A percentile compares a stretch with the other conserved stretches of the same genome.
These are phyloP conservation scores for Jaapia argillacea DNA, from an alignment of 768 basidiomycete genomes.

Conservation along the genomic window DNA sequence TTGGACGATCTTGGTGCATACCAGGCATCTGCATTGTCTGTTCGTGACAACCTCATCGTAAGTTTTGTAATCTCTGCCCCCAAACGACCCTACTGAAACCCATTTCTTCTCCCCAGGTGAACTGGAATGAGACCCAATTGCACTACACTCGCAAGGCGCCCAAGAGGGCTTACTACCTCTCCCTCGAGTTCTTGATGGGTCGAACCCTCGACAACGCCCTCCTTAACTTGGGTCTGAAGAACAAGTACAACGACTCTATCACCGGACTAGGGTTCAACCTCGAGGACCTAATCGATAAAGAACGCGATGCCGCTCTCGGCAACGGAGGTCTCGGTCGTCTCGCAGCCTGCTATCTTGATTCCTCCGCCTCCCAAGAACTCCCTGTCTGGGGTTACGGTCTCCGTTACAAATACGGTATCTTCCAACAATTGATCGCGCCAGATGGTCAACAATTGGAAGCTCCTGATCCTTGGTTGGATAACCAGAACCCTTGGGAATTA, in stretches of 20 bases:
- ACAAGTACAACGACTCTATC: slow-evolving; percentile 58
- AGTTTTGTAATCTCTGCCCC: slow-evolving; percentile 9
- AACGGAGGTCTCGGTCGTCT: slow-evolving; percentile 95
- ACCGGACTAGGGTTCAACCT: slow-evolving; percentile 80
- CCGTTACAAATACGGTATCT: slow-evolving; percentile 92
- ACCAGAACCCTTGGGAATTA: slow-evolving; percentile 86
- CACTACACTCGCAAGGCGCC: slow-evolving; percentile 73
- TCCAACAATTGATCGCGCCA: slow-evolving; percentile 84
- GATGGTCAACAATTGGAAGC: slow-evolving; percentile 82
- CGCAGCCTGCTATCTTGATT: slow-evolving; percentile 95
- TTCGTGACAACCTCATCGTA: slow-evolving; percentile 82
- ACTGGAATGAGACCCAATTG: slow-evolving; percentile 81
- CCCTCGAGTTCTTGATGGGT: slow-evolving; percentile 88
- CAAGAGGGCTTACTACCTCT: slow-evolving; percentile 91
- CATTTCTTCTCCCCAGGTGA: slow-evolving; percentile 33
- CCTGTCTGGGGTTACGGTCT: slow-evolving; percentile 96
- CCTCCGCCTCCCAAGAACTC: slow-evolving; percentile 81
- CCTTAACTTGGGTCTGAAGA: slow-evolving; percentile 81
- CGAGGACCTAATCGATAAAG: slow-evolving; percentile 79
- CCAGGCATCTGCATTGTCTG: slow-evolving; percentile 83
- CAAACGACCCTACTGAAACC: not conserved
- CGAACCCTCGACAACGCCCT: slow-evolving; percentile 72
- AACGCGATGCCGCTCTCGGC: slow-evolving; percentile 90
- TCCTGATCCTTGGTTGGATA: slow-evolving; percentile 87
- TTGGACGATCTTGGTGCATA: slow-evolving; percentile 82